Percentiles rank a stretch among this genome's conserved stretches.
Evolutionary conservation across 1,139 yeast species (phyloP).

Genomic region (Kazachstania sp.): DNA sequence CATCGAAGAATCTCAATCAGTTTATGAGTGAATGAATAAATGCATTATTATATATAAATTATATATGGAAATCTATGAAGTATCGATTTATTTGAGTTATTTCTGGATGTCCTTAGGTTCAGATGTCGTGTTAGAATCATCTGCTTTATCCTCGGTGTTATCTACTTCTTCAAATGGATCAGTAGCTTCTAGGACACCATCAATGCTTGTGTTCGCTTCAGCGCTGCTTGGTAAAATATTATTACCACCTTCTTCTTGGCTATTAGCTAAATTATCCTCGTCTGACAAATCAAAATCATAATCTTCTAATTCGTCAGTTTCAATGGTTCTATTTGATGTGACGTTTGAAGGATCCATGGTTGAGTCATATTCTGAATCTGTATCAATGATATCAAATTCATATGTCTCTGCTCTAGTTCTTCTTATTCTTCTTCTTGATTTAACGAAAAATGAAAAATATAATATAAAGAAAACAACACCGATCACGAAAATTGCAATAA

Average conservation of each 20-base stretch:
- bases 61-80: too few relatives aligned
- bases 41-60: too few relatives aligned
- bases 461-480: constrained; percentile 50
- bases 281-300: constrained; percentile 30
- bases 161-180: not conserved
- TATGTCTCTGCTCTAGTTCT: constrained; percentile 62
- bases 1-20: too few relatives aligned
- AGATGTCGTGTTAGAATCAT: not conserved
- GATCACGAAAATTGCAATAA: constrained; percentile 48
- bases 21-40: too few relatives aligned
- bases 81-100: too few relatives aligned
- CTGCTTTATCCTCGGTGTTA: not conserved
- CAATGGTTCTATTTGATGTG: constrained; percentile 9
- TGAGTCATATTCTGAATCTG: constrained; percentile 34
- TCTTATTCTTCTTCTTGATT: constrained; percentile 46
- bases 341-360: constrained; percentile 18
- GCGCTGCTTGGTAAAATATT: not conserved
- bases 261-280: constrained; percentile 16
- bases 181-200: not conserved
- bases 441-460: constrained; percentile 40
- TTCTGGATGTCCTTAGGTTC: too few relatives aligned
- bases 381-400: constrained; percentile 72
- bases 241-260: not conserved
- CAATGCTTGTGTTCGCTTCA: not conserved
- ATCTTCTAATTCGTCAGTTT: constrained; percentile 22